Conservation (phyloP, 2,329 filamentous ascomycete species). For the Fusarium sp. region DNA sequence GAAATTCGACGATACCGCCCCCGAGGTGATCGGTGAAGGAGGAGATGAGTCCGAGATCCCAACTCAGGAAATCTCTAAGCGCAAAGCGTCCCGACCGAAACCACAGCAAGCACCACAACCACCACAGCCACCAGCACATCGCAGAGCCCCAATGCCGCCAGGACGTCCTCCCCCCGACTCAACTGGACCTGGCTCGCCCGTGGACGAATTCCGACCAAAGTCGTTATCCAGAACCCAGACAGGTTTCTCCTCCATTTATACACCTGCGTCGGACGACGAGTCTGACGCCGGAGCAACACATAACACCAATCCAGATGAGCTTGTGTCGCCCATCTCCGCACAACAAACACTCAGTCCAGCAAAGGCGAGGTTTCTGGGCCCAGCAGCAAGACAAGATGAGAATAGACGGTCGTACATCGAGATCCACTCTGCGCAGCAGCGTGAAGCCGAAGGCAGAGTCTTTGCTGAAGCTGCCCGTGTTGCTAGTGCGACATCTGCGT, state of each 20-base stretch:
- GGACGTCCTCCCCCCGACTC: conserved; percentile 23
- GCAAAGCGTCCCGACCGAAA: conserved; percentile 57
- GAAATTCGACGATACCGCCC: conserved; percentile 76
- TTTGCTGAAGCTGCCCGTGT: conserved; percentile 62
- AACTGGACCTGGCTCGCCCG: conserved; percentile 10
- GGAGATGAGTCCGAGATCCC: conserved; percentile 86
- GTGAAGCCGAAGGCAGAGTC: conserved; percentile 68
- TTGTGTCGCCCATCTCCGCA: conserved; percentile 31
- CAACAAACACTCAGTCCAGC: conserved; percentile 48
- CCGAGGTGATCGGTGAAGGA: conserved; percentile 89
- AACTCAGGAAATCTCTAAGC: conserved; percentile 74
- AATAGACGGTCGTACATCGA: conserved; percentile 68
- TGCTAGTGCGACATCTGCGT: conserved; percentile 50
- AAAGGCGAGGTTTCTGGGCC: conserved; percentile 58
- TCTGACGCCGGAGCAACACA: conserved; percentile 22
- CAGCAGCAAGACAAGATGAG: conserved; percentile 59
- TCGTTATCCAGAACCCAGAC: conserved; percentile 53
- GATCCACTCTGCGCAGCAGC: conserved; percentile 69
- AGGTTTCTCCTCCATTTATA: conserved; percentile 46
- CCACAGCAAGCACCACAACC: background rate
- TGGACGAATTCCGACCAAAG: conserved; percentile 63
- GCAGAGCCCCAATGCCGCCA: conserved; percentile 26
- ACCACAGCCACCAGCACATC: conserved; percentile 45
- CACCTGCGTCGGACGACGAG: conserved; percentile 37
- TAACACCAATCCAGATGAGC: conserved; percentile 30